Conservation (phyloP, 2,329 filamentous ascomycete species). For the Didymosphaeria variabile region DNA sequence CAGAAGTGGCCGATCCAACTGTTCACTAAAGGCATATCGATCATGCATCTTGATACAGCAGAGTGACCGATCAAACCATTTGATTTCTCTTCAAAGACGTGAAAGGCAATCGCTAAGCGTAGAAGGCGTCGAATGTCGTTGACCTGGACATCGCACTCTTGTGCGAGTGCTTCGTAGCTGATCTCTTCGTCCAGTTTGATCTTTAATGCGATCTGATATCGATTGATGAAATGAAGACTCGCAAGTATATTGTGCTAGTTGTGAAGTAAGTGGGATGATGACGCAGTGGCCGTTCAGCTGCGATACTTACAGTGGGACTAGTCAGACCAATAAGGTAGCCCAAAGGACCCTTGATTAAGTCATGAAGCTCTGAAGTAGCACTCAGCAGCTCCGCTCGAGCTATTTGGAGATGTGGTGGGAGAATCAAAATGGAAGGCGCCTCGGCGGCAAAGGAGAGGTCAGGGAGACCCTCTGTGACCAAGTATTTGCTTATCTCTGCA, state of each 20-base stretch:
- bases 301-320: conserved; percentile 6
- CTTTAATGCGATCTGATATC: conserved; percentile 24
- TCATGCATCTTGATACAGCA: not conserved
- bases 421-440: not conserved
- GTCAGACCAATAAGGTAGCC: not conserved
- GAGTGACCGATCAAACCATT: conserved; percentile 7
- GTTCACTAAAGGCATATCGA: not conserved
- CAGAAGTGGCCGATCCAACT: conserved; percentile 8
- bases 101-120: conserved; percentile 7
- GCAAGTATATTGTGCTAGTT: conserved; percentile 21
- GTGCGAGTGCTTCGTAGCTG: conserved; percentile 29
- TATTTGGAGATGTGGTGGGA: conserved; percentile 1
- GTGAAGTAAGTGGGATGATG: not conserved
- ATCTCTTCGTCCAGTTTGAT: conserved; percentile 25
- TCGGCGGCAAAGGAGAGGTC: conserved; percentile 1
- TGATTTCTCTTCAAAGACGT: conserved; percentile 6
- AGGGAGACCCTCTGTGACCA: not conserved
- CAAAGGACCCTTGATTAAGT: not conserved
- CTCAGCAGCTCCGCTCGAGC: not conserved
- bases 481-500: conserved; percentile 2
- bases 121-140: conserved; percentile 1
- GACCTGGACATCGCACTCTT: conserved; percentile 17
- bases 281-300: not conserved
- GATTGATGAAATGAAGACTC: conserved; percentile 29
- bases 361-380: conserved; percentile 6